Evolutionary conservation across 495 filamentous ascomycete species (phyloP).

Genomic region (Neurospora sp.): DNA sequence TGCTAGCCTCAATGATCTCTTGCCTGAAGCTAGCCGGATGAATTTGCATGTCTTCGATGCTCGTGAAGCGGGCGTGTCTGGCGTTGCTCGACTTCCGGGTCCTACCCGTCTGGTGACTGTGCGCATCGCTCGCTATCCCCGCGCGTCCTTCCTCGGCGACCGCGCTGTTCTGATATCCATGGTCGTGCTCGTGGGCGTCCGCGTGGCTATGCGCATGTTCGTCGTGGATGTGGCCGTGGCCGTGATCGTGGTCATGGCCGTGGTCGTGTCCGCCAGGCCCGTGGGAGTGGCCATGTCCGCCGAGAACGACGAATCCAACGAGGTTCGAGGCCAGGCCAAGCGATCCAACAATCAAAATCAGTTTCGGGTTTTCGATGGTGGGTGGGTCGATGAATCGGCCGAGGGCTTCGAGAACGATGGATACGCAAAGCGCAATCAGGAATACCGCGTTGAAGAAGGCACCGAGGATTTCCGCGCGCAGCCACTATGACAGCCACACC

Average conservation of each 20-base stretch:
- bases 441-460: slow-evolving; percentile 96
- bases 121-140: slow-evolving; percentile 6
- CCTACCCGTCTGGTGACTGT: slow-evolving; percentile 1
- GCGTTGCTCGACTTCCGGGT: slow-evolving; percentile 40
- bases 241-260: slow-evolving; percentile 46
- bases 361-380: slow-evolving; percentile 66
- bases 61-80: slow-evolving; percentile 42
- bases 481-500: slow-evolving; percentile 42
- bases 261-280: slow-evolving; percentile 44
- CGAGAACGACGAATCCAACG: slow-evolving; percentile 78
- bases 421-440: slow-evolving; percentile 86
- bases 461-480: slow-evolving; percentile 95
- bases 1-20: slow-evolving; percentile 74
- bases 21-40: slow-evolving; percentile 87
- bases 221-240: slow-evolving; percentile 57
- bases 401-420: slow-evolving; percentile 90
- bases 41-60: slow-evolving; percentile 65
- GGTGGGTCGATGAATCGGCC: slow-evolving; percentile 84
- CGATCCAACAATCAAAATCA: slow-evolving; percentile 82
- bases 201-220: slow-evolving; percentile 58
- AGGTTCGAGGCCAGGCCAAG: slow-evolving; percentile 84
- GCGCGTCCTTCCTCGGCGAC: slow-evolving; percentile 22
- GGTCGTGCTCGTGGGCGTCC: slow-evolving; percentile 28
- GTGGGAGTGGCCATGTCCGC: slow-evolving; percentile 87
- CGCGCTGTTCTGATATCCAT: slow-evolving; percentile 20